Conservation (phyloP, 1,139 yeast species). For the Candida sp. region DNA sequence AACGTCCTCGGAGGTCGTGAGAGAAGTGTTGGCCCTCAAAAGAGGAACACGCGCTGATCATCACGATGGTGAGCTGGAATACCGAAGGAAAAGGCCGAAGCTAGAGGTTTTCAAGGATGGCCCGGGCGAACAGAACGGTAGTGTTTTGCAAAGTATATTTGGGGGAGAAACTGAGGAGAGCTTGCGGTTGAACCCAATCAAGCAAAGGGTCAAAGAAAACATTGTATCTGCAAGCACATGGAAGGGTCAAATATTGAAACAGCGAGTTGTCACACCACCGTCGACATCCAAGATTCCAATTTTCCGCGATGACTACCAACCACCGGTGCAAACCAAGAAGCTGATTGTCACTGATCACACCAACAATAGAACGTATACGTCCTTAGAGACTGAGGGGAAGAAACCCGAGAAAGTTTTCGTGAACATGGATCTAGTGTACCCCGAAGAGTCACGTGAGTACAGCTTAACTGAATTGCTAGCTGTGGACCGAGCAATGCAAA, state of each 20-base stretch:
- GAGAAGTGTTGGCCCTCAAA: slow-evolving; percentile 28
- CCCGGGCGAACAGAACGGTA: slow-evolving; percentile 21
- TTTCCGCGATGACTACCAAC: slow-evolving; percentile 15
- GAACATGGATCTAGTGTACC: slow-evolving; percentile 62
- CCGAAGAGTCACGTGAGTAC: slow-evolving; percentile 35
- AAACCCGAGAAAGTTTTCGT: slow-evolving; percentile 66
- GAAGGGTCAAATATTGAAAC: slow-evolving; percentile 64
- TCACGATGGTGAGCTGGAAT: slow-evolving; percentile 3
- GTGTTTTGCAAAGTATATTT: slow-evolving; percentile 36
- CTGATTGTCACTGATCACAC: slow-evolving; percentile 24
- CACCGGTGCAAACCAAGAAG: slow-evolving; percentile 1
- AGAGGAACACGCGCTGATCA: slow-evolving; percentile 23
- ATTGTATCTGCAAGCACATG: slow-evolving; percentile 60
- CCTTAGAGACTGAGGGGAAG: slow-evolving; percentile 61
- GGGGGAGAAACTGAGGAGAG: slow-evolving; percentile 24
- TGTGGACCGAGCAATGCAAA: slow-evolving; percentile 5
- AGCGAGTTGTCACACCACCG: slow-evolving; percentile 21
- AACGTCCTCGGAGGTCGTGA: slow-evolving; percentile 10
- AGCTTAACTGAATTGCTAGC: slow-evolving; percentile 66
- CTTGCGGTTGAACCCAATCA: slow-evolving; percentile 48
- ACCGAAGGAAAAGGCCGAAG: slow-evolving; percentile 24
- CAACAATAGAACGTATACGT: slow-evolving; percentile 31
- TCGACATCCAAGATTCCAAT: slow-evolving; percentile 20
- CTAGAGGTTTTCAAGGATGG: slow-evolving; percentile 39
- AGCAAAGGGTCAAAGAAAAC: slow-evolving; percentile 69